These are phyloP conservation scores for Alopecurus myosuroides DNA, from an alignment of 176 grass and related monocot genomes.

Conservation along the genomic window DNA sequence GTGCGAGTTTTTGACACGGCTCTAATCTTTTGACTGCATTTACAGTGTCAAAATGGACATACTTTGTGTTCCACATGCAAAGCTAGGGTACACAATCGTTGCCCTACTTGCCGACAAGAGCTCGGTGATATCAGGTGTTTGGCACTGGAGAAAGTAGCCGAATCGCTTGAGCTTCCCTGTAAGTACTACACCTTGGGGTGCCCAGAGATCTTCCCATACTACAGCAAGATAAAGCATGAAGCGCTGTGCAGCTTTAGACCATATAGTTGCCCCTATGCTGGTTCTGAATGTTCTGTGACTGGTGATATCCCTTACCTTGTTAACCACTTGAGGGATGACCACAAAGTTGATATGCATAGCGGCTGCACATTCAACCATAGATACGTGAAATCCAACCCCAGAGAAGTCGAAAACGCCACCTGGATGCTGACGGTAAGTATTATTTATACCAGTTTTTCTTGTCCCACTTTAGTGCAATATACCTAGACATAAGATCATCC, in stretches of 20 bases:
- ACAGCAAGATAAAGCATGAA: constrained; percentile 92
- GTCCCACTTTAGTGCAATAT: not conserved
- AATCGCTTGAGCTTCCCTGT: constrained; percentile 85
- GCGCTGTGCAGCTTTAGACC: constrained; percentile 63
- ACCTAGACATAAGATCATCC: not conserved
- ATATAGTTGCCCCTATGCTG: constrained; percentile 80
- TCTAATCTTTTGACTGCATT: constrained; percentile 27
- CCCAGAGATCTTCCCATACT: constrained; percentile 80
- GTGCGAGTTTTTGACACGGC: not conserved
- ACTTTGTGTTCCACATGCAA: constrained; percentile 89
- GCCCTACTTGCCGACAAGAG: constrained; percentile 91
- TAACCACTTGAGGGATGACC: constrained; percentile 74
- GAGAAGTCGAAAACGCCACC: constrained; percentile 81
- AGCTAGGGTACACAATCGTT: constrained; percentile 74
- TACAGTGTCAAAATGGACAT: constrained; percentile 93
- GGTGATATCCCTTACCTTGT: constrained; percentile 82
- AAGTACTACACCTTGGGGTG: constrained; percentile 75
- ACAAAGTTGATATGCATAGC: constrained; percentile 87
- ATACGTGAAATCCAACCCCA: constrained; percentile 77
- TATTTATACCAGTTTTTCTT: constrained; percentile 2
- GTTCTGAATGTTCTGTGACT: constrained; percentile 58
- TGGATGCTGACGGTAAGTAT: constrained; percentile 83
- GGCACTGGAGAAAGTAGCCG: constrained; percentile 92
- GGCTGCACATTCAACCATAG: constrained; percentile 96
- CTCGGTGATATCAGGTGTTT: constrained; percentile 93